phyloP scores from a whole-genome alignment of 306 rosid species.

The Cicer bijugum region DNA sequence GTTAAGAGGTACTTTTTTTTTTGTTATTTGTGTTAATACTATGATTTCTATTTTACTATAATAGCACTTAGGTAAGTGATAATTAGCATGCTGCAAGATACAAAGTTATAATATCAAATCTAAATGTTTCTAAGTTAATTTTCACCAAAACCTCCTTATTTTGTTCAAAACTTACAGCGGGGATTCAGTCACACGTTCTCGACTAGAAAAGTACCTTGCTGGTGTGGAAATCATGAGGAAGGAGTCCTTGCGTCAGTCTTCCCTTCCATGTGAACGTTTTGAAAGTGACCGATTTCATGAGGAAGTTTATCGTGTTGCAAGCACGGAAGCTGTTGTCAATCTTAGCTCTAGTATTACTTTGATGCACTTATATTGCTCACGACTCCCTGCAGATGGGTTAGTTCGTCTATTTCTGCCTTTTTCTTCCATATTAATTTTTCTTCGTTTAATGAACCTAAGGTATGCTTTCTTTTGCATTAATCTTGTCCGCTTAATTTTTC shows the following conservation, averaged over 20 bases:
- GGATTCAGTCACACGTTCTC: constrained; percentile 59
- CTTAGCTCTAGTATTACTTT: constrained; percentile 71
- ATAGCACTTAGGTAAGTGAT: neutral
- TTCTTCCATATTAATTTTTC: constrained; percentile 11
- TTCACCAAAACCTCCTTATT: constrained; percentile 2
- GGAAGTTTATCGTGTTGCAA: constrained; percentile 65
- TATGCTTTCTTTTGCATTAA: constrained; percentile 17
- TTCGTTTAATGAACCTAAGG: constrained; percentile 27
- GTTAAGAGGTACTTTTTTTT: constrained; percentile 59
- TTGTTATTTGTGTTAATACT: neutral
- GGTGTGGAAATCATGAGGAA: constrained; percentile 74
- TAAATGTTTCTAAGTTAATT: constrained; percentile 1
- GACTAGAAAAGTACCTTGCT: constrained; percentile 66
- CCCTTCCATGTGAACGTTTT: constrained; percentile 58
- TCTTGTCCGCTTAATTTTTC: constrained; percentile 8
- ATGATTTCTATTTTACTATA: neutral
- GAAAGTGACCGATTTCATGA: constrained; percentile 50
- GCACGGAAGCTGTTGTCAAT: constrained; percentile 72
- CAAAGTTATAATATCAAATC: neutral
- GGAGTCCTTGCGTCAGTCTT: constrained; percentile 67
- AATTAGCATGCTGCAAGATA: constrained; percentile 25
- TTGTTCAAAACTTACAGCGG: constrained; percentile 58
- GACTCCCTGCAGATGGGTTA: constrained; percentile 89
- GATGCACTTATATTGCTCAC: constrained; percentile 77
- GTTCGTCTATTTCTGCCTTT: constrained; percentile 49